Evolutionary conservation across 352 stramenopile genomes (phyloP).

Genomic region (Phytophthora crassamura): DNA sequence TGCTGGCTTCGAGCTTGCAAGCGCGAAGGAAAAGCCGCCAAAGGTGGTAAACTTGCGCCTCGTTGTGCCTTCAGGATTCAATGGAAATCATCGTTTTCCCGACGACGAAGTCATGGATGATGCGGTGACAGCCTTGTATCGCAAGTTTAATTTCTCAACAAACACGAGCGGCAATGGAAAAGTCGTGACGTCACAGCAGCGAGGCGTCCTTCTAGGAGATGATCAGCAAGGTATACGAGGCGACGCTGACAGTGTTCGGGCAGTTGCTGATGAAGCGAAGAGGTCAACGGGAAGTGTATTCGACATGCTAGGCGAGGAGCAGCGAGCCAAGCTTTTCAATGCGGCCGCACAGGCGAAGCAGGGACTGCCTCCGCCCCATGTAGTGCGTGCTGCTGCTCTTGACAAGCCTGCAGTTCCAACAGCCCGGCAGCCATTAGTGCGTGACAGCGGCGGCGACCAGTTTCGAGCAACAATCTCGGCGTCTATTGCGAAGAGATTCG

Average conservation of each 20-base stretch:
- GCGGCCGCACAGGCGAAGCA: conserved; percentile 47
- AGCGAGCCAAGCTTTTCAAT: conserved; percentile 56
- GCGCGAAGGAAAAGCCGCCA: conserved; percentile 47
- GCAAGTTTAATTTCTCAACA: conserved; percentile 63
- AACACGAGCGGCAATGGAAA: conserved; percentile 37
- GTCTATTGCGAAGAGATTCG: conserved; percentile 85
- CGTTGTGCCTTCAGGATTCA: conserved; percentile 60
- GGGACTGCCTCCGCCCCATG: neutral
- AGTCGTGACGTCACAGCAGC: conserved; percentile 61
- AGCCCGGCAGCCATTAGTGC: conserved; percentile 49
- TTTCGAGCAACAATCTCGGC: conserved; percentile 82
- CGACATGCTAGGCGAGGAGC: conserved; percentile 54
- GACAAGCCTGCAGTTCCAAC: conserved; percentile 16
- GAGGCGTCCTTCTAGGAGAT: conserved; percentile 49
- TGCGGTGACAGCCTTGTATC: conserved; percentile 48
- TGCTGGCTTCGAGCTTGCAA: conserved; percentile 61
- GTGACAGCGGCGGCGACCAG: conserved; percentile 41
- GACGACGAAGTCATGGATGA: conserved; percentile 36
- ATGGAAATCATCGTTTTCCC: conserved; percentile 54
- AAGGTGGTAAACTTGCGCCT: conserved; percentile 51
- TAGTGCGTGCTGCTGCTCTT: neutral
- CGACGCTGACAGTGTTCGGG: neutral
- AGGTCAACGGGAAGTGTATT: conserved; percentile 56
- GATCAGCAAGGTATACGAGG: neutral
- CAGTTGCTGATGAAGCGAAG: conserved; percentile 3